A percentile compares a stretch with the other conserved stretches of the same genome.
Conservation (phyloP, 2,329 filamentous ascomycete species). For the Aspergillus brunneoviolaceus region DNA sequence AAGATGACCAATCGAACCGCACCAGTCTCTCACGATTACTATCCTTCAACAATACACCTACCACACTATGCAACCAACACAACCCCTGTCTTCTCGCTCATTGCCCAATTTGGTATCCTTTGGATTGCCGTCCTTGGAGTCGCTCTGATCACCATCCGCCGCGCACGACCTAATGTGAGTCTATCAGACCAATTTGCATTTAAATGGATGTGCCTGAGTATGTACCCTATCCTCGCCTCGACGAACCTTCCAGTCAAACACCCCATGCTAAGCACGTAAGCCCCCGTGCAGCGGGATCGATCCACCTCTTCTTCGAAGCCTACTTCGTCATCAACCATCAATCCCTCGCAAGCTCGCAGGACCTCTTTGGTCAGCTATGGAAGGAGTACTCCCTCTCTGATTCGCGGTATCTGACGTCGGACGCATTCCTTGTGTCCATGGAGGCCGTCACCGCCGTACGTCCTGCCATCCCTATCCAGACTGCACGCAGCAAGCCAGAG, state of each 20-base stretch:
- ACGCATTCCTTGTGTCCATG: constrained; percentile 75
- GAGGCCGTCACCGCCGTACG: constrained; percentile 66
- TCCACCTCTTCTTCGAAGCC: constrained; percentile 77
- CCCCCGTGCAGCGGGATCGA: constrained; percentile 24
- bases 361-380: constrained; percentile 77
- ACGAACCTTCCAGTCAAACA: background rate
- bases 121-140: background rate
- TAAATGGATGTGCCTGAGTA: background rate
- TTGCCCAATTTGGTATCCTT: background rate
- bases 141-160: background rate
- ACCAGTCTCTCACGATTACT: background rate
- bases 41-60: background rate
- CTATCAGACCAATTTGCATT: background rate
- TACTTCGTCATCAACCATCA: constrained; percentile 71
- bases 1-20: background rate
- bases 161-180: background rate
- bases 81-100: background rate
- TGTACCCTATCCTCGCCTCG: background rate
- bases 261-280: background rate
- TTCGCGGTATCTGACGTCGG: constrained; percentile 74
- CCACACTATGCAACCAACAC: background rate
- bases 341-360: constrained; percentile 61
- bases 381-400: constrained; percentile 84
- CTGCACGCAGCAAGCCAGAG: background rate
- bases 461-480: background rate